Conservation (phyloP, 805 yeast genomes). For the Metschnikowia reukaufii region DNA sequence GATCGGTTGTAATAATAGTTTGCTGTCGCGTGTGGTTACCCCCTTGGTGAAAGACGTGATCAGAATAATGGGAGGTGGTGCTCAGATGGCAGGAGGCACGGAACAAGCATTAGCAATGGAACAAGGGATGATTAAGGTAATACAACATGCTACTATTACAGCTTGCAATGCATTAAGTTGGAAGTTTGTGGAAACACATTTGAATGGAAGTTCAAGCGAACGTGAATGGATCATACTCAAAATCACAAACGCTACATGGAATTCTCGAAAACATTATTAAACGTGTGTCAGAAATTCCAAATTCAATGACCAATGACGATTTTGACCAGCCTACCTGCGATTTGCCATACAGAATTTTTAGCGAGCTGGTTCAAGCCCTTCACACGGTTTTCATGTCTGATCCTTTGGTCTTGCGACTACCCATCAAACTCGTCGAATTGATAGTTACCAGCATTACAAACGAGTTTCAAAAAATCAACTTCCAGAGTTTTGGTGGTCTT, state of each 20-base stretch:
- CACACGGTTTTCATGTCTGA: neutral
- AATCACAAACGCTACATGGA: neutral
- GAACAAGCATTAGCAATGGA: no score
- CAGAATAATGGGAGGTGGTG: no score
- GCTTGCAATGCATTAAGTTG: neutral
- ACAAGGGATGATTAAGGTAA: neutral
- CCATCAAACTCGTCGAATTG: neutral
- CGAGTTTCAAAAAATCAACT: neutral
- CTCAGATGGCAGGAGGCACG: no score
- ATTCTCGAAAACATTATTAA: neutral
- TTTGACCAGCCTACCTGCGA: neutral
- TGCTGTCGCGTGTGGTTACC: no score
- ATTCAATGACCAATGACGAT: neutral
- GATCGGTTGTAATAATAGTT: no score
- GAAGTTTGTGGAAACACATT: neutral
- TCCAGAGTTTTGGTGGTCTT: neutral
- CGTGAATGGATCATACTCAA: neutral
- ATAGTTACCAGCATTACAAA: neutral
- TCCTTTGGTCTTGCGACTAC: neutral
- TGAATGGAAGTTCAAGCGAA: neutral
- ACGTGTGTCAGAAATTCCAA: neutral
- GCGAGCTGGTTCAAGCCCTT: no score
- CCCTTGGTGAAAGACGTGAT: no score
- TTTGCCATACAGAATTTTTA: neutral
- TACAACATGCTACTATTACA: neutral